phyloP scores from a whole-genome alignment of 2,329 filamentous ascomycete species.

The Paecilomyces sp. region DNA sequence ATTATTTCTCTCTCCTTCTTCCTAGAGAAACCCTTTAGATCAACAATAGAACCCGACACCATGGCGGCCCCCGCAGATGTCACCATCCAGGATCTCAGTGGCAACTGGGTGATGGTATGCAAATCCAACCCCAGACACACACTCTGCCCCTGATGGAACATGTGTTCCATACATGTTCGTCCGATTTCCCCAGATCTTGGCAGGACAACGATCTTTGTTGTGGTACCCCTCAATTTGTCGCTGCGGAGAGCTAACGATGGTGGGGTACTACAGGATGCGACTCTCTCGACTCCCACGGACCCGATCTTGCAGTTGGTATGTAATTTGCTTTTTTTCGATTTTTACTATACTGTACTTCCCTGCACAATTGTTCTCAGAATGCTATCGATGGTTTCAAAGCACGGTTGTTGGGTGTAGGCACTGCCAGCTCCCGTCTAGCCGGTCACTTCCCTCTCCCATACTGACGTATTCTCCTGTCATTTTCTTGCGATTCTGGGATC shows the following conservation, averaged over 20 bases:
- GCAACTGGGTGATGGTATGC: constrained; percentile 63
- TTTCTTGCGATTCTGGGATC: not conserved
- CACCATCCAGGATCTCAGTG: constrained; percentile 61
- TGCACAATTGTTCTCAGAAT: not conserved
- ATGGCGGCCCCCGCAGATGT: constrained; percentile 68
- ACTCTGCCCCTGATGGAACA: not conserved
- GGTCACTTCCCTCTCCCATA: not conserved
- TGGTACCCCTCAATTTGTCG: not conserved
- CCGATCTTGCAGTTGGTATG: constrained; percentile 57
- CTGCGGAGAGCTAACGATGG: constrained; percentile 1
- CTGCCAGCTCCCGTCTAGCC: constrained; percentile 1
- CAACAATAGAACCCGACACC: constrained; percentile 16
- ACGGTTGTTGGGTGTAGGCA: not conserved
- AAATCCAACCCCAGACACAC: not conserved
- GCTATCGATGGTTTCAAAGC: not conserved
- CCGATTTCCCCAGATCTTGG: not conserved
- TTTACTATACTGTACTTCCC: not conserved
- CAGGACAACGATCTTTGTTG: constrained; percentile 1
- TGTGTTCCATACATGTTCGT: not conserved
- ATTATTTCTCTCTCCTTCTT: not conserved
- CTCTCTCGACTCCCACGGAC: constrained; percentile 62
- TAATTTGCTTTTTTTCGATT: not conserved
- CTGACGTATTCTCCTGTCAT: not conserved
- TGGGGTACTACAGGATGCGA: constrained; percentile 56
- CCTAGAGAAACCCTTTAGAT: not conserved